Evolutionary conservation across 2,329 filamentous ascomycete species (phyloP).

Genomic region (Diaporthe velutina): DNA sequence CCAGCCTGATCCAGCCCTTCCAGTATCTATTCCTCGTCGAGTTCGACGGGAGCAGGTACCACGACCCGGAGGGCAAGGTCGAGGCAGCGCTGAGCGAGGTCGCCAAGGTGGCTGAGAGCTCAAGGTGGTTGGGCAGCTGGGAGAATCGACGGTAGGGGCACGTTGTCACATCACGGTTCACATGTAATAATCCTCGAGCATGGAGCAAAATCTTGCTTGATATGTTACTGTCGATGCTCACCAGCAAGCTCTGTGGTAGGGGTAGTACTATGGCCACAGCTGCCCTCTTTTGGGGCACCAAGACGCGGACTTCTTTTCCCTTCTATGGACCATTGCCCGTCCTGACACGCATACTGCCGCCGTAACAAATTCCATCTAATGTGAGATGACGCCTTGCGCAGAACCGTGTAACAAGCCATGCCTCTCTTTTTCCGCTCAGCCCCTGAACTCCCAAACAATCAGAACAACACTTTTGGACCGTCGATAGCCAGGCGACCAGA

Average conservation of each 20-base stretch:
- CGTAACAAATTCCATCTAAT: slow-evolving; percentile 27
- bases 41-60: slow-evolving; percentile 74
- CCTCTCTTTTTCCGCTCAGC: slow-evolving; percentile 1
- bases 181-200: not conserved
- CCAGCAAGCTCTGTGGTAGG: not conserved
- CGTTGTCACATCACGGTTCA: not conserved
- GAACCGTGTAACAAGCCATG: slow-evolving; percentile 8
- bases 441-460: slow-evolving; percentile 5
- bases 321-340: not conserved
- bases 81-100: slow-evolving; percentile 72
- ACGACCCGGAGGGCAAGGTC: slow-evolving; percentile 69
- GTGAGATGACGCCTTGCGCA: slow-evolving; percentile 19
- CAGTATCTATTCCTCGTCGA: slow-evolving; percentile 97
- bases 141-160: slow-evolving; percentile 50
- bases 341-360: slow-evolving; percentile 11
- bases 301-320: slow-evolving; percentile 6
- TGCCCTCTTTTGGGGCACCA: not conserved
- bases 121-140: slow-evolving; percentile 81
- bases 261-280: not conserved
- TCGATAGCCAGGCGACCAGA: not conserved
- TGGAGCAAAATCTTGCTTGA: not conserved
- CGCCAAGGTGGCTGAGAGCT: slow-evolving; percentile 68
- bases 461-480: slow-evolving; percentile 13
- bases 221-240: not conserved
- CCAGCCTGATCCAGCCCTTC: slow-evolving; percentile 81